Evolutionary conservation across 208 protist genomes (phyloP).

Genomic region (Trypanosoma conorhini): DNA sequence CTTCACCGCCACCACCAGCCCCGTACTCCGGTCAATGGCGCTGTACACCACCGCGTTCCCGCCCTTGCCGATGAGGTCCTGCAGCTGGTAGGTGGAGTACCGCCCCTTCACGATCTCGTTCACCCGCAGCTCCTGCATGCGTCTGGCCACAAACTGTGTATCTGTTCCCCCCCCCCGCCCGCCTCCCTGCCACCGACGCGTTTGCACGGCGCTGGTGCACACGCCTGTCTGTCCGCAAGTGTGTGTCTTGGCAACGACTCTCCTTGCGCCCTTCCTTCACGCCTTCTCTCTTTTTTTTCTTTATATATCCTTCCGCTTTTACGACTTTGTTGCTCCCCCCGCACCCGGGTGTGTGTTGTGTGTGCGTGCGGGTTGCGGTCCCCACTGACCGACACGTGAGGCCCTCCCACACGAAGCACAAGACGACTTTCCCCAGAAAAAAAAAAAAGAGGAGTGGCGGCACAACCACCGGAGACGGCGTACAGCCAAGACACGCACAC

Average conservation of each 20-base stretch:
- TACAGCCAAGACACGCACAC: neutral
- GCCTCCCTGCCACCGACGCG: neutral
- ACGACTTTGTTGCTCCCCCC: neutral
- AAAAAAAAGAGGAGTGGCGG: slow-evolving; percentile 2
- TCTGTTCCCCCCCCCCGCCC: neutral
- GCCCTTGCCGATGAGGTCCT: slow-evolving; percentile 72
- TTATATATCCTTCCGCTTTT: neutral
- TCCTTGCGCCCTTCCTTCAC: neutral
- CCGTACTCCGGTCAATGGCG: slow-evolving; percentile 52
- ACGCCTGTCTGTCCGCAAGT: neutral
- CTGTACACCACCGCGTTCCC: slow-evolving; percentile 75
- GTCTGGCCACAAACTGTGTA: neutral
- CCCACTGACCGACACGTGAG: neutral
- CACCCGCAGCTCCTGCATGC: neutral
- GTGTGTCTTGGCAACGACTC: neutral
- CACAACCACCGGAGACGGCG: too few species aligned
- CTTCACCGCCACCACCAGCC: slow-evolving; percentile 68
- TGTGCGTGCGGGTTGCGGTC: slow-evolving; percentile 24
- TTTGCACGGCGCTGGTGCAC: too few species aligned
- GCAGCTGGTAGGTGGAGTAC: slow-evolving; percentile 78
- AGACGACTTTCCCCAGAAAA: neutral
- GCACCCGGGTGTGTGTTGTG: neutral
- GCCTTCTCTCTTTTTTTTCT: neutral
- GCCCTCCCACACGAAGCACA: neutral
- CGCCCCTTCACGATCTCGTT: slow-evolving; percentile 60